Evolutionary conservation across 2,329 filamentous ascomycete genomes (phyloP), one percentile per base, ranked within the genome.

Genomic region (Epichloe sibirici): DNA sequence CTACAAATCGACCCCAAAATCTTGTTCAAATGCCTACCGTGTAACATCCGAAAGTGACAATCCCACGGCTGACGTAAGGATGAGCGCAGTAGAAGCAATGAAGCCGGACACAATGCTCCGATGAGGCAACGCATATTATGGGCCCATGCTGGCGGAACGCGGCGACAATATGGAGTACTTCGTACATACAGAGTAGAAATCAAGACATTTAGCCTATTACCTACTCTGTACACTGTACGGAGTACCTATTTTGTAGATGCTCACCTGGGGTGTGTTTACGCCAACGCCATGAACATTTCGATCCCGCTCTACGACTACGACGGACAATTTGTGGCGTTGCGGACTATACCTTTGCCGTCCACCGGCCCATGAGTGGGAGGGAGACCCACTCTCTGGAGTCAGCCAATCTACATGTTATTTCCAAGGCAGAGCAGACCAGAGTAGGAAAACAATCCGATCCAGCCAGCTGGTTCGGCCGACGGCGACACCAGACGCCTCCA

Each of bases 41-140:
- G 49, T 46, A 15, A 28, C 35, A 45, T 34, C 4, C 5, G 21
- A 34, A 45, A 51, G 43, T 51, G 43, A 51, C 25, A 31, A 34
- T 34, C n/a, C 23, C 34, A 44, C 31, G 40, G 39, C 15, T 52
- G 51, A 52, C 51, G 51, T 52, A 38, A 44, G 21, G 3, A 51
- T 51, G 49, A 51, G n/a, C 25, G 35, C 44, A 34, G 12, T 13
- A 15, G 28, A 35, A 15, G 15, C 9, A n/a, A 4, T 45, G 11
- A n/a, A 39, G 28, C 25, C 51, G 47, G 51, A 53, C 51, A 40
- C 42, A 35, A 17, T 34, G 13, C 42, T 53, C 51, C 42, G 51
- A 11, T 9, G 35, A 6, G 35, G 23, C 17, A 37, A 15, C 6
- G 40, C 40, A 12, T 37, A 42, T 21, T 21, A 21, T 21, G 17